phyloP scores from a whole-genome alignment of 352 stramenopile genomes.

The Aphanomyces stellatus region DNA sequence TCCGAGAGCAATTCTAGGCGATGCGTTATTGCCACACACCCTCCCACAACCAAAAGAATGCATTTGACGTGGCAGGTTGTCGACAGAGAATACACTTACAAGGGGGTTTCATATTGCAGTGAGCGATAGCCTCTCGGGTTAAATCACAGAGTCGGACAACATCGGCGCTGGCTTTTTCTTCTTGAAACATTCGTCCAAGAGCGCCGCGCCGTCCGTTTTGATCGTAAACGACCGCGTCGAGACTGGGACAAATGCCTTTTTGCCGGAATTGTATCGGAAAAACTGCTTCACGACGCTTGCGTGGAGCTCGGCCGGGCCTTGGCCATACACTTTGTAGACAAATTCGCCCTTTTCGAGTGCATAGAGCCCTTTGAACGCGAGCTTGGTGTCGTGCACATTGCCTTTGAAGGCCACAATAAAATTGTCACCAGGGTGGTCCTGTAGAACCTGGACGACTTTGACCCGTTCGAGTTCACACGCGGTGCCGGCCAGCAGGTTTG shows the following conservation, averaged over 20 bases:
- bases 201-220: conserved; percentile 60
- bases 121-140: no score
- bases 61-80: no score
- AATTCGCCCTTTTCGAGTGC: conserved; percentile 50
- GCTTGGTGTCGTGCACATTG: conserved; percentile 38
- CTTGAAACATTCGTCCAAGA: conserved; percentile 30
- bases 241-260: conserved; percentile 63
- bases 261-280: conserved; percentile 79
- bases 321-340: conserved; percentile 20
- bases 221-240: conserved; percentile 61
- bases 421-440: conserved; percentile 44
- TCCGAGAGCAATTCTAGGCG: no score
- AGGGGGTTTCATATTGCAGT: no score
- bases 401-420: conserved; percentile 66
- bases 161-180: background rate
- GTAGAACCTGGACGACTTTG: conserved; percentile 35
- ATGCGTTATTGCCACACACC: no score
- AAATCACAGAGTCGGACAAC: no score
- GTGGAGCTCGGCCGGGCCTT: conserved; percentile 25
- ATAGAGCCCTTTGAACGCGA: conserved; percentile 70
- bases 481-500: conserved; percentile 51
- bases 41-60: no score
- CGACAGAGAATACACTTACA: no score
- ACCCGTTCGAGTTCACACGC: conserved; percentile 50
- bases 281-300: conserved; percentile 48